Evolutionary conservation across 805 yeast species (phyloP), one percentile per base, ranked within the genome.

Genomic region (Pichia insulana): DNA sequence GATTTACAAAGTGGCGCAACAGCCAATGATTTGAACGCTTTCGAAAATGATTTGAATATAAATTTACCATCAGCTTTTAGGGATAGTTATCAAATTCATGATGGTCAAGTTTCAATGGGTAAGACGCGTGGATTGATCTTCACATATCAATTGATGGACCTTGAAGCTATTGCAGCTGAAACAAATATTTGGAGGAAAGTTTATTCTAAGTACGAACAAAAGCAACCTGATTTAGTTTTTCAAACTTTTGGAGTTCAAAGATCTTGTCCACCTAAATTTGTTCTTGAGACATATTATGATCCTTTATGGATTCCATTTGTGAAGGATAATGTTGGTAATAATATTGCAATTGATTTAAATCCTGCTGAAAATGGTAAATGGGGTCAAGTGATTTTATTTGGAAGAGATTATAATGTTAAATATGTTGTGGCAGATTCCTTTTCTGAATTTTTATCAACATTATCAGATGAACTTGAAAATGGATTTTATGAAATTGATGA

Each of bases 371-470:
- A 65, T 22, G 96, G 96, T 36, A 71, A 68, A 44, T 78, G 83
- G 74, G 98, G 97, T 31, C 98, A 90, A 65, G 82, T 92, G 16
- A 90, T 90, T 48, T 57, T 89, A 42, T 90, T 85, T 61, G 98
- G 98, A 32, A 79, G 97, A 57, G 97, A 90, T 50, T 90, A 80
- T 57, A 97, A 90, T 65, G 77, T 83, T 31, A 90, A 90, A 59
- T 87, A 75, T 61, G 89, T 84, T 31, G 69, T 92, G 42, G 94
- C 97, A 16, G 76, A 78, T 39, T 83, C 82, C 43, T 90, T 95
- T 81, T 95, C 95, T 15, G 92, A 84, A 54, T 92, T 92, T 60
- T 64, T 90, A 41, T 67, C 88, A 42, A 72, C 74, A 40, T 80
- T 88, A 58, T 95, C 89, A 22, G 86, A 87, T 51, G 97, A 90